phyloP scores from a whole-genome alignment of 2,329 filamentous ascomycete genomes.

The Fusarium ramigenum region DNA sequence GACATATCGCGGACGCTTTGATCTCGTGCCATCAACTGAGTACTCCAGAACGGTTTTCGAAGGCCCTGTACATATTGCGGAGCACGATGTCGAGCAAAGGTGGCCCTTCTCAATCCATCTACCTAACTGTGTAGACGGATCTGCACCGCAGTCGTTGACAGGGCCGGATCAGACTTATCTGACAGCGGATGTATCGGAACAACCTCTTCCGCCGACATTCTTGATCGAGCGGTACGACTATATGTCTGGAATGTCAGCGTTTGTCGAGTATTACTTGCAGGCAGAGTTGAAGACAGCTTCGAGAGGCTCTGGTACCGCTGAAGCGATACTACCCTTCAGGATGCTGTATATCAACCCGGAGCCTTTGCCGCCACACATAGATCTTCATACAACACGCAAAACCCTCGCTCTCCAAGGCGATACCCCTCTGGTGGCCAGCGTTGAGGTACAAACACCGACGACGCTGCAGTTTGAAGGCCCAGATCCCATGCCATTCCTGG shows the following conservation, averaged over 20 bases:
- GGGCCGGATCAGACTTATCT: background rate
- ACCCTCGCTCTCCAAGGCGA: background rate
- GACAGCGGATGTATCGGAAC: background rate
- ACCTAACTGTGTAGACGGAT: rapidly evolving
- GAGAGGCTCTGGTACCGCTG: background rate
- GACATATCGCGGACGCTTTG: background rate
- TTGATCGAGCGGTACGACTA: background rate
- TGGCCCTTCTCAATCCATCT: background rate
- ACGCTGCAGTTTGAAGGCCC: background rate
- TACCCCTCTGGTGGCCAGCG: rapidly evolving
- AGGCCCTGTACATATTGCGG: background rate
- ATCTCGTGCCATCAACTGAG: background rate
- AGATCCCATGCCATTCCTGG: background rate
- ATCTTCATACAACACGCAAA: background rate
- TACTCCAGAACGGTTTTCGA: background rate
- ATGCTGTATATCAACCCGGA: background rate
- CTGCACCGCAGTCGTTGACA: background rate
- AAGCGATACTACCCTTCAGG: background rate
- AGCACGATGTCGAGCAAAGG: background rate
- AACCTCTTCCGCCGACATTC: background rate
- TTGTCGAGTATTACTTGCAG: background rate
- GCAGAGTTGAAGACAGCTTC: background rate
- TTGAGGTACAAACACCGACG: background rate
- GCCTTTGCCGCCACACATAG: background rate
- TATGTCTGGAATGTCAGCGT: constrained; percentile 1